Base-by-base conservation (phyloP, 2,329 filamentous ascomycete species). In the Exutisphaerella laricina region DNA sequence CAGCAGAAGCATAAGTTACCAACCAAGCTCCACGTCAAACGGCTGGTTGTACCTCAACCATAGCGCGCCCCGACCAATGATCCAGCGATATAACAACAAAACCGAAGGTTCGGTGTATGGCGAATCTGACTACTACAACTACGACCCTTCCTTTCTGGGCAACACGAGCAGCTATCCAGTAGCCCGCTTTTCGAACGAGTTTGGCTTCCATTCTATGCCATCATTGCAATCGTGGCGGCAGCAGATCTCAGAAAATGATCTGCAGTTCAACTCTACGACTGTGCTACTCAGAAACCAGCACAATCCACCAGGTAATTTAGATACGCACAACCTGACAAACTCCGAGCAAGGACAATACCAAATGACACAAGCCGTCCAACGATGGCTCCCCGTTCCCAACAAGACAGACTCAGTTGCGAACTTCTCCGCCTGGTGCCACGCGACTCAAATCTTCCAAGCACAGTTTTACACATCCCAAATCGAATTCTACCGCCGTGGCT, bases 401-500 rank as follows among this genome's bases (percentile, higher is more conserved):
- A 77, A 79, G 48, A 58, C 65, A 0, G 69, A 80, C 47, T 50
- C 70, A 0, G 47, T 75, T 0, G 75, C 72, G 10, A 80, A 82
- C 51, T 82, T 82, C 58, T 74, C 71, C 2, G 70, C 75, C 3
- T 82, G 79, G 79, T 77, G 72, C 45, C 73, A 75, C 45, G 71
- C 77, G 0, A 82, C 78, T 0, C 79, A 82, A 55, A 67, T 81
- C 7, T 82, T 81, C 65, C 79, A 82, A 56, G 77, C 78, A 2
- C 77, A 81, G 49, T 75, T 75, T 58, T 81, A 82, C 60, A 73
- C 71, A 29, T 70, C 66, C 2, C 70, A 82, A 58, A 81, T 82
- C 12, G 69, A 75, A 40, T 81, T 77, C 60, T 82, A 82, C 54
- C 70, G 79, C 4, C 66, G 74, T 4, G 79, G 79, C 0, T 77